A percentile compares a stretch with the other conserved stretches of the same genome.
phyloP scores from a whole-genome alignment of 169 alveolate genomes.

The Eimeria zaria region DNA sequence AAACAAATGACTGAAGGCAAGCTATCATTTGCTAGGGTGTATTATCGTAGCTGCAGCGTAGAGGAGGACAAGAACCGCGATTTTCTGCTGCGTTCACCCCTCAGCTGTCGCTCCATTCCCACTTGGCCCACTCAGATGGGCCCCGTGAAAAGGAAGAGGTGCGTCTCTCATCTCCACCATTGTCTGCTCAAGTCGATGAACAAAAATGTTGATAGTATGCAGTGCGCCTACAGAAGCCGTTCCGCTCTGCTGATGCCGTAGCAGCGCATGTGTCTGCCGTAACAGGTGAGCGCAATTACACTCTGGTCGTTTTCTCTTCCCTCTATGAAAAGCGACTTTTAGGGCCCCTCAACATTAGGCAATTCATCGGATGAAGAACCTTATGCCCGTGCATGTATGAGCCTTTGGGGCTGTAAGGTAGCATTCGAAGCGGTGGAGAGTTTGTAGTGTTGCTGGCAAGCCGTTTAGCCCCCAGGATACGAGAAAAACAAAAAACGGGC shows the following conservation, averaged over 20 bases:
- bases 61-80: not conserved
- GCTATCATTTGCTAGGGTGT: not conserved
- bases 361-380: conserved; percentile 13
- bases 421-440: not conserved
- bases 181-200: not conserved
- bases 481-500: not conserved
- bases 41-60: not conserved
- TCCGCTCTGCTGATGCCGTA: not conserved
- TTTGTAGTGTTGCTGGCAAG: not conserved
- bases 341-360: conserved; percentile 62
- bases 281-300: not conserved
- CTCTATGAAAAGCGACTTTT: not conserved
- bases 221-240: not conserved
- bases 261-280: not conserved
- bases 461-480: not conserved
- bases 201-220: not conserved
- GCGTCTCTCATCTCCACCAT: not conserved
- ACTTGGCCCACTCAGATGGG: not conserved
- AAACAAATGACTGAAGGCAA: not conserved
- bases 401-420: not conserved
- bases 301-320: not conserved
- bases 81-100: conserved; percentile 3
- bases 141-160: not conserved
- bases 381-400: not conserved
- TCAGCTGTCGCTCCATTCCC: not conserved